These are phyloP conservation scores for Pseudocercospora fijiensis DNA, from an alignment of 2,329 filamentous ascomycete genomes.

Conservation along the genomic window DNA sequence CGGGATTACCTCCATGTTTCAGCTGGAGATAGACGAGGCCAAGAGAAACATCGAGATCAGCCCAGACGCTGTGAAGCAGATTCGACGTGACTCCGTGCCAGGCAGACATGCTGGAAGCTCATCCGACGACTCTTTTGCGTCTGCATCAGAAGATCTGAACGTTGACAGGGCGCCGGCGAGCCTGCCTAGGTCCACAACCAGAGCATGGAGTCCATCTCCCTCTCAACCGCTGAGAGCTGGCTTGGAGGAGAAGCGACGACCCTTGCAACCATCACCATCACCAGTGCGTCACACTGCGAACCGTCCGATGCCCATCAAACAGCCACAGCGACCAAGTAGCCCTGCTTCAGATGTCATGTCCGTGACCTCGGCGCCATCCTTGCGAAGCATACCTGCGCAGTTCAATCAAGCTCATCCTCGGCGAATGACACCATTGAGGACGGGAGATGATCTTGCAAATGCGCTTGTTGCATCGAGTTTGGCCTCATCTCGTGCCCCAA, in stretches of 20 bases:
- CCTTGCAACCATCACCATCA: constrained; percentile 19
- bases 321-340: constrained; percentile 16
- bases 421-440: constrained; percentile 50
- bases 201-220: constrained; percentile 17
- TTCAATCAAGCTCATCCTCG: constrained; percentile 39
- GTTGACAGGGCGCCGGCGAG: constrained; percentile 17
- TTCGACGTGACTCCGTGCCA: constrained; percentile 1
- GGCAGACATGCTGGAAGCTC: constrained; percentile 10
- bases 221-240: constrained; percentile 18
- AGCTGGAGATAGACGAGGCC: constrained; percentile 30
- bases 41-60: constrained; percentile 9
- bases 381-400: constrained; percentile 35
- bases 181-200: background rate
- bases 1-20: constrained; percentile 37
- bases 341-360: constrained; percentile 26
- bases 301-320: constrained; percentile 21
- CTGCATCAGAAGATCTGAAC: constrained; percentile 26
- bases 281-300: constrained; percentile 17
- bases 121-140: constrained; percentile 28
- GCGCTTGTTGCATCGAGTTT: constrained; percentile 75
- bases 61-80: constrained; percentile 7
- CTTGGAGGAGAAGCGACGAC: constrained; percentile 17
- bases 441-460: constrained; percentile 65
- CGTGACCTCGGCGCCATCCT: constrained; percentile 25
- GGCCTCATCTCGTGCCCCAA: constrained; percentile 54